Evolutionary conservation across 1,284 basidiomycete genomes (phyloP).

Genomic region (Lentinula novae-zelandiae): DNA sequence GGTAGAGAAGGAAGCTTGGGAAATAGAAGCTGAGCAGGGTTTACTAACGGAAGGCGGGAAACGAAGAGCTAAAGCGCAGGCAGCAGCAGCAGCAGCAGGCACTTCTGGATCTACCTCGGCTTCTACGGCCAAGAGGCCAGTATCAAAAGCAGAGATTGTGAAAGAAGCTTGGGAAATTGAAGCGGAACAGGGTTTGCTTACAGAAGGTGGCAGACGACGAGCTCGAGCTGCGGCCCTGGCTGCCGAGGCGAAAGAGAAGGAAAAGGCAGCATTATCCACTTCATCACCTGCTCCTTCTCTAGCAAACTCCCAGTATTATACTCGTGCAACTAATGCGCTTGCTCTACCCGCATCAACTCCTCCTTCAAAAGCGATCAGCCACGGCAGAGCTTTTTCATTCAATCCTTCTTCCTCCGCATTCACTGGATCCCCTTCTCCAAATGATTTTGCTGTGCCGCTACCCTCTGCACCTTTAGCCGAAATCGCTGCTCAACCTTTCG

Average conservation of each 20-base stretch:
- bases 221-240: constrained; percentile 53
- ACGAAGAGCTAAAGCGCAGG: constrained; percentile 17
- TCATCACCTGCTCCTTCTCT: constrained; percentile 11
- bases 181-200: constrained; percentile 66
- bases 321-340: neutral
- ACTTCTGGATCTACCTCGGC: constrained; percentile 9
- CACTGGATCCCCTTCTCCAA: constrained; percentile 27
- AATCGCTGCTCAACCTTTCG: constrained; percentile 58
- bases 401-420: constrained; percentile 28
- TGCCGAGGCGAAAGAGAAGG: constrained; percentile 22
- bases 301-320: constrained; percentile 13
- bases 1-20: constrained; percentile 15
- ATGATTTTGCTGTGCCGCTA: constrained; percentile 57
- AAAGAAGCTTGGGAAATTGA: constrained; percentile 78
- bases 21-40: constrained; percentile 18
- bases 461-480: constrained; percentile 62
- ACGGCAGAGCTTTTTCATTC: constrained; percentile 62
- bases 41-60: constrained; percentile 20
- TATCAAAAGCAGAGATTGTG: constrained; percentile 31
- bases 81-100: constrained; percentile 18
- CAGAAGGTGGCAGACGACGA: constrained; percentile 65
- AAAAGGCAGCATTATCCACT: neutral
- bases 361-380: constrained; percentile 41
- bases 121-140: constrained; percentile 13
- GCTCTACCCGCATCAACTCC: constrained; percentile 25